Evolutionary conservation across 441 rosid species (phyloP), one percentile per base, ranked within the genome.

Genomic region (Daphne laureola): DNA sequence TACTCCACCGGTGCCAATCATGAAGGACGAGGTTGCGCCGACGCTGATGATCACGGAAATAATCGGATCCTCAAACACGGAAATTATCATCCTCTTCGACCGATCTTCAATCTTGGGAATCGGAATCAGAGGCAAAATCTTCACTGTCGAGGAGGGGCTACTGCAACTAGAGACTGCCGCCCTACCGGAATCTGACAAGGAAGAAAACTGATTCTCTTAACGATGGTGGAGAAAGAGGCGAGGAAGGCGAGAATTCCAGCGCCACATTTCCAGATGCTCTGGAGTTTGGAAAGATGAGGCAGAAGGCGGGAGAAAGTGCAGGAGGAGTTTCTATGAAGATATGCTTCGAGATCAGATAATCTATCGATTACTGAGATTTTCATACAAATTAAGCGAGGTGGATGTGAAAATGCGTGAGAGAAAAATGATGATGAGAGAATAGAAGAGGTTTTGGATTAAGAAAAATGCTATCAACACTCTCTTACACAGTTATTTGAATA

Each of bases 251-350:
- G 72, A 31, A 83, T 56, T 13, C 84, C 55, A 64, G 81, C 80
- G 2, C 81, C 79, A 88, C 88, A 83, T 57, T 81, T 83, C 78
- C 78, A 83, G 14, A 84, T 69, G 47, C 59, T 57, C 59, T 61
- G 76, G 40, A 74, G 64, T n/a, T 65, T 67, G 41, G 63, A 66
- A 25, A 74, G 16, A 27, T 57, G 14, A 0, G 74, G 45, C 13
- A 61, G 49, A 21, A 71, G 23, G 53, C 58, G 80, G n/a, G 88
- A 70, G 47, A 72, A 46, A 17, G 68, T 52, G 36, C 82, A 59
- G 46, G 83, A 87, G 53, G 83, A 87, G 53, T 73, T 74, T 48
- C 25, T 21, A 4, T 79, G 78, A 0, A 84, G 56, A 13, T 84
- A 48, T 62, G 71, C 52, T 53, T 87, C 86, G 31, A 87, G 76